Evolutionary conservation across 2,329 filamentous ascomycete species (phyloP), one percentile per base, ranked within the genome.

Genomic region (Cladophialophora bantiana): DNA sequence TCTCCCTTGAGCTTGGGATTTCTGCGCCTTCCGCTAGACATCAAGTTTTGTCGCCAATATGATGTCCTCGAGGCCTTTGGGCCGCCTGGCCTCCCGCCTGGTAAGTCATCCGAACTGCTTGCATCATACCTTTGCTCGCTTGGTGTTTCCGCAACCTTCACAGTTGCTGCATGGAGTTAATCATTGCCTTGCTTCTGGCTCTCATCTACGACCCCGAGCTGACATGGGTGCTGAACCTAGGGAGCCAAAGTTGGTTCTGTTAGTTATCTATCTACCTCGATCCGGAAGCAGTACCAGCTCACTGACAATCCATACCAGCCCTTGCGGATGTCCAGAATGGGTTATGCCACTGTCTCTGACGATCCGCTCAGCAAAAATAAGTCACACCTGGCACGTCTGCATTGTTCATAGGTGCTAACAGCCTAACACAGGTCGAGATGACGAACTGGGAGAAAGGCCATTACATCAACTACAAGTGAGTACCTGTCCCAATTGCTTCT

Each of bases 371-470:
- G 94, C 84, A 89, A 89, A 84, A 97, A 97, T 70, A 70, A 70
- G 68, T 70, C 60, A 42, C 40, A 18, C 9, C 12, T 36, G 20
- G 18, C 34, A 32, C 7, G 38, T 4, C 5, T 34, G 31, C 26
- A 53, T 56, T 64, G 38, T 9, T 40, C 32, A 20, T 56, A 40
- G 7, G 18, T 60, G 26, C 67, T 71, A 48, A 69, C 67, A 64
- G 31, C 62, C 62, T 20, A 7, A 62, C 66, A 70, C 66, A 73
- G 90, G 95, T 99, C 81, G 91, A 90, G 82, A 97, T 98, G 88
- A 96, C 94, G 86, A 97, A 93, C 84, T 93, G 89, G 86, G 95
- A 99, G 84, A 91, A 93, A 79, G 88, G 87, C 82, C 95, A 96
- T 87, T 97, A 93, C 86, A 97, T 98, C 87, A 97, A 97, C 88